phyloP scores from a whole-genome alignment of 148 eudicot species.

The Drosera capensis region DNA sequence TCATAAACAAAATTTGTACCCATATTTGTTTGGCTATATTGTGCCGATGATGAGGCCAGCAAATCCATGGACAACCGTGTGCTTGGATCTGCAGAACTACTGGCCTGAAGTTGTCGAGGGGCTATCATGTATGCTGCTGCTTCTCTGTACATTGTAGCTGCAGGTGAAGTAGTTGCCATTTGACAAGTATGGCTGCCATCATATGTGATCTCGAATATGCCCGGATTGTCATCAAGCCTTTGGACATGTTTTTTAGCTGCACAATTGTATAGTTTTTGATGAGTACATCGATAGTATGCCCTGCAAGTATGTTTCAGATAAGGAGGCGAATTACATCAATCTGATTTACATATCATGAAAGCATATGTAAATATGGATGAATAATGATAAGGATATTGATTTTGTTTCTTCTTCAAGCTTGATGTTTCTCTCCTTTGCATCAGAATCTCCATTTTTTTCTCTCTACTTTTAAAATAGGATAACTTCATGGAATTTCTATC shows the following conservation, averaged over 20 bases:
- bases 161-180: constrained; percentile 57
- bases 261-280: constrained; percentile 54
- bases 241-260: constrained; percentile 88
- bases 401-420: too few species aligned
- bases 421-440: too few species aligned
- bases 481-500: too few species aligned
- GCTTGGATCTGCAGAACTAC: neutral
- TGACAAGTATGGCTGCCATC: constrained; percentile 65
- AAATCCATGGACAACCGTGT: neutral
- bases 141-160: constrained; percentile 5
- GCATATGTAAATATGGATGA: too few species aligned
- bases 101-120: constrained; percentile 2
- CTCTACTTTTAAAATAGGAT: too few species aligned
- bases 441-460: too few species aligned
- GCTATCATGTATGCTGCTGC: neutral
- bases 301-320: constrained; percentile 17
- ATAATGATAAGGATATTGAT: too few species aligned
- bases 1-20: neutral
- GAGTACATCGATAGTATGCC: constrained; percentile 87
- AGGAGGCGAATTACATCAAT: too few species aligned
- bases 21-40: constrained; percentile 1
- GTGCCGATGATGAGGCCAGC: too few species aligned
- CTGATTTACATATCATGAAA: too few species aligned
- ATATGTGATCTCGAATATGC: constrained; percentile 45
- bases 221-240: constrained; percentile 48